Conservation (phyloP, 371 early-diverging fungal genomes). For the Mortierella sp. region DNA sequence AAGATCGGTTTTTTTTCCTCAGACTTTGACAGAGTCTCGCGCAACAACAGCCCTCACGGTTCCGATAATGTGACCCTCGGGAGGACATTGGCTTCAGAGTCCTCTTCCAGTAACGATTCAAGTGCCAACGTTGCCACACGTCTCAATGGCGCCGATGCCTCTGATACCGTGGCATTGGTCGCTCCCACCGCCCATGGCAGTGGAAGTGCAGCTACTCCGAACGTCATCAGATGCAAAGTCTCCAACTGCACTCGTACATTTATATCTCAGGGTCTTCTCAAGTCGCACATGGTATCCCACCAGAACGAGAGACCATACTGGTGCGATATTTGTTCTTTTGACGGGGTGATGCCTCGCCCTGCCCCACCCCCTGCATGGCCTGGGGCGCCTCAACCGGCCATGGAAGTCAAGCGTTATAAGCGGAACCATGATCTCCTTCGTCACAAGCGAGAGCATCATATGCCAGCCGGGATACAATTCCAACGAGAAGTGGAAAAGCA, state of each 20-base stretch:
- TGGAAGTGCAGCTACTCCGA: no score
- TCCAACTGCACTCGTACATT: slow-evolving; percentile 12
- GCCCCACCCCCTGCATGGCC: not conserved
- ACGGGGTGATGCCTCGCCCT: slow-evolving; percentile 18
- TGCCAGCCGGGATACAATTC: slow-evolving; percentile 21
- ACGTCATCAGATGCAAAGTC: slow-evolving; percentile 4
- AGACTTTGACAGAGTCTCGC: no score
- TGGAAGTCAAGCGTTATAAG: slow-evolving; percentile 43
- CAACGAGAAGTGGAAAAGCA: slow-evolving; percentile 11
- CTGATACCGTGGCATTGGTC: no score
- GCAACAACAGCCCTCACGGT: no score
- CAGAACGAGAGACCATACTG: slow-evolving; percentile 23
- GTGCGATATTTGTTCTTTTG: slow-evolving; percentile 34
- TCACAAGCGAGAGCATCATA: slow-evolving; percentile 49
- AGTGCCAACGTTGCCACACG: no score
- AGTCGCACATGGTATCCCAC: slow-evolving; percentile 42
- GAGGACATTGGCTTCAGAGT: no score
- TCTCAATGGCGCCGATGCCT: no score
- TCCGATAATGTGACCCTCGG: no score
- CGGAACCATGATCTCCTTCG: slow-evolving; percentile 45
- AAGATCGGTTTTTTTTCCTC: no score
- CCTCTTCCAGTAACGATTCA: no score
- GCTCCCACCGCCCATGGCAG: no score
- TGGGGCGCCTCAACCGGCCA: not conserved
- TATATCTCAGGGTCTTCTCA: slow-evolving; percentile 19